Evolutionary conservation across 192 early-diverging fungal genomes (phyloP), one percentile per base, ranked within the genome.

Genomic region (Rhizophagus prolifer): DNA sequence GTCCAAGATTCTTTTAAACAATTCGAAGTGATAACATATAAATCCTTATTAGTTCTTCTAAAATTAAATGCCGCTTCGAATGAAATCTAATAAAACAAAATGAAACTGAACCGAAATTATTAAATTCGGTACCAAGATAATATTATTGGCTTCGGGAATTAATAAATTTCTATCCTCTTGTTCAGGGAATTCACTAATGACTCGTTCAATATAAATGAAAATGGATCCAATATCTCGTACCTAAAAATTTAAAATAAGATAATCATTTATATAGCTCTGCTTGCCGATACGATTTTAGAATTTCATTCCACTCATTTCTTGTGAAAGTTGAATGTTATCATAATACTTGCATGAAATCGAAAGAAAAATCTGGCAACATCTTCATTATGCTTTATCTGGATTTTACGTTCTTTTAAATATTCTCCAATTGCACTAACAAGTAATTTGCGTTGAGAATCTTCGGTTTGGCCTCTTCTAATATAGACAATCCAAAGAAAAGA

Each of bases 51-150:
- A 59, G 12, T 38, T 73, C 41, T 73, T 61, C 72, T 73, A 73
- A 61, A 73, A n/a, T 73, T 34, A 38, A 73, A 73, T 8, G 72
- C 72, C 7, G 54, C 72, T 21, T 61, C 59, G 16, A 73, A 73
- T 16, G 31, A 28, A 60, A 46, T 21, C 72, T 73, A 73, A 67
- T 21, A 73, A 61, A 54, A 21, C 19, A 54, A 54, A 54, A 21
- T 21, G 31, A 38, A 50, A 19, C 13, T 16, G 21, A 54, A 73
- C 58, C 58, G 36, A 16, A 34, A 25, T 23, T 38, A 41, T 73
- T 21, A 26, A 23, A 73, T 61, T 73, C 61, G 31, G 10, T 60
- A 60, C 58, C 23, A 46, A 73, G 4, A 60, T 21, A n/a, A 41
- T 31, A 46, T n/a, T 61, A 19, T 47, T 59, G 13, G 23, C 72